Base-by-base conservation (phyloP, 2,329 filamentous ascomycete genomes). In the Simplicillium aogashimaense region DNA sequence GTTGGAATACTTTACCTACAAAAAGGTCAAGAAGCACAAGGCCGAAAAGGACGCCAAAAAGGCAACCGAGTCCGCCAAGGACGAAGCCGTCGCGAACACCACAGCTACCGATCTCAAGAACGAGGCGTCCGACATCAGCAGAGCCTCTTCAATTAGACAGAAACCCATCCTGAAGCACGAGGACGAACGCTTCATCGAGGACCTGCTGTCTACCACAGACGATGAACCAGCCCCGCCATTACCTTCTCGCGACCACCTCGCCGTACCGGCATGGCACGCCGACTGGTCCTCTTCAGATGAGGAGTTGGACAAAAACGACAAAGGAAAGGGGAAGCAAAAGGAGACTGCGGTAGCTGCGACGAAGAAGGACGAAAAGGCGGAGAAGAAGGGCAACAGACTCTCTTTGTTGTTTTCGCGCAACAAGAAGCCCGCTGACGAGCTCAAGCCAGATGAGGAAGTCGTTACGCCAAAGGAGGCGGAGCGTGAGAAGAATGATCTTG, bases 401-500 rank as follows among this genome's bases (percentile, higher is more conserved):
- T 56, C 56, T 9, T 45, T 59, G 7, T 45, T 66, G 32, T 60
- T 63, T 43, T 54, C 52, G 31, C 61, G 60, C 45, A 52, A 54
- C 45, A 62, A 60, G 43, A 66, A 70, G 42, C 57, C 56, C 40
- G 56, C 56, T 15, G 63, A 61, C 34, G 59, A 66, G n/a, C 39
- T 44, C 14, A 44, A 44, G 38, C 42, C 42, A n/a, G 39, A 44
- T 7, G 18, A 35, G 34, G 54, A 55, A 37, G 60, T 65, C 34
- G 20, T 25, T 25, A 53, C 56, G 33, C 49, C 49, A 45, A 63
- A 46, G 42, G 69, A 60, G 56, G 73, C 56, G 20, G 64, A 67
- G 41, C 58, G 59, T 34, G 76, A 79, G 60, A 63, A 60, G 50
- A 79, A 87, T 53, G 92, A 95, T 51, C 76, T 97, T 44, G 77